Percentiles rank a stretch among this genome's conserved stretches.
These are phyloP conservation scores for Stenocarpella maydis DNA, from an alignment of 2,329 filamentous ascomycete species.

Conservation along the genomic window DNA sequence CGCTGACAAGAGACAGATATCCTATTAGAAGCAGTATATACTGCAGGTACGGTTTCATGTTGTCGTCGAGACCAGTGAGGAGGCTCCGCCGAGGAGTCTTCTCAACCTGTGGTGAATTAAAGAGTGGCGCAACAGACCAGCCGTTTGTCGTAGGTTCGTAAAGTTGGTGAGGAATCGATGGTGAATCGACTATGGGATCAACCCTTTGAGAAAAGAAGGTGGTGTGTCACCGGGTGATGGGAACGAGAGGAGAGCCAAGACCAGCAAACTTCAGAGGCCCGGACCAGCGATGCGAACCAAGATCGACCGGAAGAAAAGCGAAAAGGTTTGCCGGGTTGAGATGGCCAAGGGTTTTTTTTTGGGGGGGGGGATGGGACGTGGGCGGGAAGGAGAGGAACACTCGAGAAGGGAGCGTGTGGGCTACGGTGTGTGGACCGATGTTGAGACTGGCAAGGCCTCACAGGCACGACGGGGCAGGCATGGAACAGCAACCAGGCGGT, in stretches of 20 bases:
- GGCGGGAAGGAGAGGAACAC: conserved; percentile 1
- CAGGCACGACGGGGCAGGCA: conserved; percentile 17
- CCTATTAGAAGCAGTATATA: conserved; percentile 33
- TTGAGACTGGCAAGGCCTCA: conserved; percentile 30
- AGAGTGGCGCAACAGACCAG: conserved; percentile 35
- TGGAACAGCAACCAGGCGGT: conserved; percentile 31
- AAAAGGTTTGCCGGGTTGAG: conserved; percentile 24
- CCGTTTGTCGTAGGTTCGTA: conserved; percentile 28
- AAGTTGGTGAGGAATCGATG: neutral
- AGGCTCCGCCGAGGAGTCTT: conserved; percentile 17
- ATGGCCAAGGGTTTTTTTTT: conserved; percentile 28
- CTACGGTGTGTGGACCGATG: conserved; percentile 23
- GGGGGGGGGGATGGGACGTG: neutral
- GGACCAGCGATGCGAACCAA: conserved; percentile 24
- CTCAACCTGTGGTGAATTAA: conserved; percentile 9
- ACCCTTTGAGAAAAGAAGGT: conserved; percentile 16
- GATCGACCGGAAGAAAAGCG: conserved; percentile 27
- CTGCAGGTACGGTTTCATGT: conserved; percentile 27
- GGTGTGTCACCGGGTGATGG: conserved; percentile 26
- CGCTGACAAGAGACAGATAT: conserved; percentile 25
- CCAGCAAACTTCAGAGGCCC: conserved; percentile 29
- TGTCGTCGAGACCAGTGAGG: conserved; percentile 29
- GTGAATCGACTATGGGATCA: conserved; percentile 14
- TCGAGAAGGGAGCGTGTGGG: conserved; percentile 2
- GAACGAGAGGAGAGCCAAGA: conserved; percentile 32